These are phyloP conservation scores for Penicillium sp. DNA, from an alignment of 2,329 filamentous ascomycete species.

Conservation along the genomic window DNA sequence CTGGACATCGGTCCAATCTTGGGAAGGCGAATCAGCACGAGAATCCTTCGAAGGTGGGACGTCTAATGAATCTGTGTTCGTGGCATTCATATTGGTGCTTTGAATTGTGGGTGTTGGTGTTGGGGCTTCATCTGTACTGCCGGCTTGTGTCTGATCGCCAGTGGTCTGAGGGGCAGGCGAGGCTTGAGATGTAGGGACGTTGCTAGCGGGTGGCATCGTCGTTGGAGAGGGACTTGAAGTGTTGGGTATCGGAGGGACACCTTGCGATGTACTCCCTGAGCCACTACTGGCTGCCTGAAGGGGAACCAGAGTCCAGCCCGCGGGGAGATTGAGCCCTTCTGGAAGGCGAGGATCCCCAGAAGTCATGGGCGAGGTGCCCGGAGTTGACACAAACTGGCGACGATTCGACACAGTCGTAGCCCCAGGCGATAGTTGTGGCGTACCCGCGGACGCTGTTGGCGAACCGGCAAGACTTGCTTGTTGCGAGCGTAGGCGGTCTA, in stretches of 20 bases:
- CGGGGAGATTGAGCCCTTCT: constrained; percentile 47
- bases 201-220: constrained; percentile 2
- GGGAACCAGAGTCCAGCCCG: constrained; percentile 42
- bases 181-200: background rate
- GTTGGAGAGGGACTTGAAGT: constrained; percentile 2
- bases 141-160: no score
- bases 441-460: constrained; percentile 7
- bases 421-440: constrained; percentile 15
- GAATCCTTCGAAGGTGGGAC: constrained; percentile 7
- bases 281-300: constrained; percentile 21
- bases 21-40: constrained; percentile 24
- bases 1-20: constrained; percentile 29
- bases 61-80: no score
- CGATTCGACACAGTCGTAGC: constrained; percentile 16
- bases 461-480: constrained; percentile 30
- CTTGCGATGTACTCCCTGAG: constrained; percentile 3
- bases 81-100: constrained; percentile 15
- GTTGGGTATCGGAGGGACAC: constrained; percentile 1
- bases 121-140: background rate
- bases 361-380: constrained; percentile 29
- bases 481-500: constrained; percentile 57
- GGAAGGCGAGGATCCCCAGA: constrained; percentile 46
- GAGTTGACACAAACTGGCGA: constrained; percentile 28
- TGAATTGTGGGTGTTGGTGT: background rate
- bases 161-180: background rate